phyloP scores from a whole-genome alignment of 768 basidiomycete genomes.

The Clathrus columnatus region DNA sequence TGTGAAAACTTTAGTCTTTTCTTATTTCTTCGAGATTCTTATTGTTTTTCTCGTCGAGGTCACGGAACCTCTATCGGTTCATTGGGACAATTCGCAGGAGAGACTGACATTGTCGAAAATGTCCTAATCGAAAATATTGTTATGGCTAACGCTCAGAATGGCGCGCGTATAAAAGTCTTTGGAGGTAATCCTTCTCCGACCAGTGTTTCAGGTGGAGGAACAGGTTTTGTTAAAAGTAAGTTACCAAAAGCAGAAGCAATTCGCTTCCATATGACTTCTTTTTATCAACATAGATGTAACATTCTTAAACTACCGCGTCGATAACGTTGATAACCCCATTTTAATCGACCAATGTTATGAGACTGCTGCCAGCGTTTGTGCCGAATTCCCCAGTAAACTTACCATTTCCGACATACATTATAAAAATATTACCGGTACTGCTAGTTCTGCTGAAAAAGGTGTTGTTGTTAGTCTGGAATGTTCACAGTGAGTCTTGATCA shows the following conservation, averaged over 20 bases:
- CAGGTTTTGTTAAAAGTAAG: conserved; percentile 31
- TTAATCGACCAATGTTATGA: conserved; percentile 49
- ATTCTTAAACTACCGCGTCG: conserved; percentile 42
- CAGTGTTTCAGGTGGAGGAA: conserved; percentile 40
- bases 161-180: conserved; percentile 61
- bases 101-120: conserved; percentile 54
- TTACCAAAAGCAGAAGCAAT: not conserved
- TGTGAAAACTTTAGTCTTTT: no score
- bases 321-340: conserved; percentile 50
- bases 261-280: not conserved
- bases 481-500: conserved; percentile 24
- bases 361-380: conserved; percentile 37
- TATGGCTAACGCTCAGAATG: conserved; percentile 57
- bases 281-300: conserved; percentile 39
- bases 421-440: conserved; percentile 48
- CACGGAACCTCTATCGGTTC: conserved; percentile 56
- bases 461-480: conserved; percentile 48
- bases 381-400: conserved; percentile 47
- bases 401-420: conserved; percentile 51
- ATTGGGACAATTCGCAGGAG: conserved; percentile 39
- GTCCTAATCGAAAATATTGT: conserved; percentile 48
- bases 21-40: no score
- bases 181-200: conserved; percentile 51
- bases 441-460: conserved; percentile 33
- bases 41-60: no score